These are phyloP conservation scores for Mortierella claussenii DNA, from an alignment of 192 early-diverging fungal genomes.

Conservation along the genomic window DNA sequence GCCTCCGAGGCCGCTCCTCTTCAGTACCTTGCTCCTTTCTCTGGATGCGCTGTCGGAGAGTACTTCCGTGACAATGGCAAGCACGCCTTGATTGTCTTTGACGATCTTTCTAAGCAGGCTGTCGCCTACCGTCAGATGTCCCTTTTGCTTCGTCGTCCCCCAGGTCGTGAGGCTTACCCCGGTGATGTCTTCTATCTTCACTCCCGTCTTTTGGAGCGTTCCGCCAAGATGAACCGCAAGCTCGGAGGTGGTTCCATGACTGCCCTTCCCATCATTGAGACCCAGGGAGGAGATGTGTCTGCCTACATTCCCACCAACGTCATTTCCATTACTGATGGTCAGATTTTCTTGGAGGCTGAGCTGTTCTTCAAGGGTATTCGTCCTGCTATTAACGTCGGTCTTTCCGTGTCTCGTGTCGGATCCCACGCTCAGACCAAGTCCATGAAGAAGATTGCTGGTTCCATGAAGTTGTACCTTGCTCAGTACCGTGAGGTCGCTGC, in stretches of 20 bases:
- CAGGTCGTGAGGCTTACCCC: slow-evolving; percentile 99
- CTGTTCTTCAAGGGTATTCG: slow-evolving; percentile 99
- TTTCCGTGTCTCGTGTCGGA: slow-evolving; percentile 99
- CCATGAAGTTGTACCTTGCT: slow-evolving; percentile 99
- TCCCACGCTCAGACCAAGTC: slow-evolving; percentile 99
- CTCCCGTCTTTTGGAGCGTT: slow-evolving; percentile 98
- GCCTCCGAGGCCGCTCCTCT: slow-evolving; percentile 99
- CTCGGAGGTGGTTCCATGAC: slow-evolving; percentile 97
- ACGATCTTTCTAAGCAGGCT: slow-evolving; percentile 99
- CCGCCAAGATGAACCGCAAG: slow-evolving; percentile 99
- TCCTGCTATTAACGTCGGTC: slow-evolving; percentile 99
- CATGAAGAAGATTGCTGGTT: slow-evolving; percentile 99
- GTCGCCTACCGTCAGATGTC: slow-evolving; percentile 99
- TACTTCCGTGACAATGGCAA: slow-evolving; percentile 99
- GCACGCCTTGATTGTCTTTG: slow-evolving; percentile 99
- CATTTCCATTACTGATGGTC: slow-evolving; percentile 99
- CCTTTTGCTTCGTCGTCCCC: slow-evolving; percentile 98
- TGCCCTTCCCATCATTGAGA: slow-evolving; percentile 99
- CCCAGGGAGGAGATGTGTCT: slow-evolving; percentile 99
- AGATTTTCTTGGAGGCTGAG: slow-evolving; percentile 99
- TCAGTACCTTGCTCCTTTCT: slow-evolving; percentile 99
- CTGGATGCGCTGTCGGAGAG: slow-evolving; percentile 98
- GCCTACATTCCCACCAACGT: slow-evolving; percentile 99
- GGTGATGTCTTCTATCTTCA: slow-evolving; percentile 99
- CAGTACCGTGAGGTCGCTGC: slow-evolving; percentile 99